Evolutionary conservation across 139 green algal genomes (phyloP).

Genomic region (Micromonas pusilla): DNA sequence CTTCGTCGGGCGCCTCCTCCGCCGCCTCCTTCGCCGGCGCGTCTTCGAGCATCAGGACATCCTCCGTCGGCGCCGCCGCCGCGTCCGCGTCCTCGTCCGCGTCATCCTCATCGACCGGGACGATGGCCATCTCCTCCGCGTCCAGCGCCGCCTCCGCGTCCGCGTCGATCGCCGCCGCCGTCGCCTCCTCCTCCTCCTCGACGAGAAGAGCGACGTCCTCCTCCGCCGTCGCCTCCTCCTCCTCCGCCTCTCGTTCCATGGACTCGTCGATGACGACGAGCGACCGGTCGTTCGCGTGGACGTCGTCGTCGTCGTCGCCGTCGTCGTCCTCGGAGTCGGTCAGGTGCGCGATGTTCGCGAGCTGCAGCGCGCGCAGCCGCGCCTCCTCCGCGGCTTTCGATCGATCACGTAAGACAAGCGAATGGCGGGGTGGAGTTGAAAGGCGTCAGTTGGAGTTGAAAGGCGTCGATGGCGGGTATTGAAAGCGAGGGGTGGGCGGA

Average conservation of each 20-base stretch:
- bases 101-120: not conserved
- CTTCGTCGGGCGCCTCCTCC: not conserved
- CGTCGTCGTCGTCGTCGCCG: not conserved
- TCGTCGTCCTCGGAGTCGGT: constrained; percentile 6
- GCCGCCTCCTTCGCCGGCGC: not conserved
- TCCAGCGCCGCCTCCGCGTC: too few species aligned
- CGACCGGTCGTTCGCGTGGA: too few species aligned
- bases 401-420: not conserved
- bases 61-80: not conserved
- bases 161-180: not conserved
- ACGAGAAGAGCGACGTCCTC: not conserved
- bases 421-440: too few species aligned
- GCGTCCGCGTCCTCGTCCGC: not conserved
- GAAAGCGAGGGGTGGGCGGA: too few species aligned
- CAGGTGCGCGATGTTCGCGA: not conserved
- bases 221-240: too few species aligned
- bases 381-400: not conserved
- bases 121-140: not conserved
- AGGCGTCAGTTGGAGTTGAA: too few species aligned
- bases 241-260: too few species aligned
- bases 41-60: not conserved
- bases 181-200: constrained; percentile 9
- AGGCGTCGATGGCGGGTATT: too few species aligned
- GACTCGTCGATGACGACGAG: too few species aligned
- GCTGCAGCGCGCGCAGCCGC: not conserved